phyloP scores from a whole-genome alignment of 1,139 yeast genomes.

The Saccharomyces hybrid region DNA sequence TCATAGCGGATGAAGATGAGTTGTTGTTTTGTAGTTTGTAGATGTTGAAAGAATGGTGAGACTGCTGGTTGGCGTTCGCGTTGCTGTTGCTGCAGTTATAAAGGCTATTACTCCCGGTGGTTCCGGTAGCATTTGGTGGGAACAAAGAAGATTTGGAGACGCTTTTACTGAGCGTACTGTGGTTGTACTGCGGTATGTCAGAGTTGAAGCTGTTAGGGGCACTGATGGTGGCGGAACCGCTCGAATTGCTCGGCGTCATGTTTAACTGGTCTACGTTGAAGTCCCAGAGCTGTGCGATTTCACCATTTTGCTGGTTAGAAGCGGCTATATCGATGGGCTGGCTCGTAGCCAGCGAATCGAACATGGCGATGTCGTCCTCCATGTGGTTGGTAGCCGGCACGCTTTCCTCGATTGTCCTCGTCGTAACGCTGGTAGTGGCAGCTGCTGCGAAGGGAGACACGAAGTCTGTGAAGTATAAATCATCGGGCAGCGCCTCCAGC shows the following conservation, averaged over 20 bases:
- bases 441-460: conserved; percentile 3
- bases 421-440: not conserved
- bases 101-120: not conserved
- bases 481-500: conserved; percentile 33
- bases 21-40: not conserved
- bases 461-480: conserved; percentile 13
- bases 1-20: not conserved
- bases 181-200: conserved; percentile 11
- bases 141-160: not conserved
- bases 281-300: conserved; percentile 33
- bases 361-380: not conserved
- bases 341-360: conserved; percentile 1
- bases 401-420: not conserved
- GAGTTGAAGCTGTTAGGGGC: conserved; percentile 31
- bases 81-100: not conserved
- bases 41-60: not conserved
- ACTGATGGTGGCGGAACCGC: conserved; percentile 32
- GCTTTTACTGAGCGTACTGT: not conserved
- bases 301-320: conserved; percentile 32
- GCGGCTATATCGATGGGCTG: conserved; percentile 8
- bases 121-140: not conserved
- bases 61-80: not conserved
- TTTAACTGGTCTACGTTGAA: conserved; percentile 31
- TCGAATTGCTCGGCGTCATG: conserved; percentile 32
- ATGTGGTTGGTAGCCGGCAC: not conserved